Base-by-base conservation (phyloP, 2,329 filamentous ascomycete genomes). In the Aspergillus latus region DNA sequence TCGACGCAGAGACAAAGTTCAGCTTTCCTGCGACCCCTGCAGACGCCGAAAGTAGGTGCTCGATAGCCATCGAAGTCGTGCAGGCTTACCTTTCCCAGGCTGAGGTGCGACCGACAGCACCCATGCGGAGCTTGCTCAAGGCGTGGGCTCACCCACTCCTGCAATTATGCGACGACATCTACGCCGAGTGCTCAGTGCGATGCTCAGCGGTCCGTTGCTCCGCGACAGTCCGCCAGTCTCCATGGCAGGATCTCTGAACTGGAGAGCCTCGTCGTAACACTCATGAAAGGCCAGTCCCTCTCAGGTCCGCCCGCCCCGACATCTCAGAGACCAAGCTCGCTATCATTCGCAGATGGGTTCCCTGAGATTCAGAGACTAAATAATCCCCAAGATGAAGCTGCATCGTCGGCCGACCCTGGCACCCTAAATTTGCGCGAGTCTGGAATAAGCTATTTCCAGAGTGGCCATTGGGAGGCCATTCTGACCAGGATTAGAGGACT, bases 31-130 rank as follows among this genome's bases (percentile, higher is more conserved):
- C 15, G 45, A 37, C 30, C 45, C 45, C 21, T 48, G 45, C 30
- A 48, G 45, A n/a, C 45, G 36, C 32, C 45, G 45, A 13, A 48
- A 48, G 45, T 48, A 48, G 29, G 45, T 48, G 30, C 45, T 48
- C 30, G 2, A 34, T 48, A 13, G 30, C 30, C n/a, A 48, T 28
- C 29, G 15, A 46, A 21, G 44, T 16, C 29, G 28, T 34, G 44
- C 29, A 21, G 13, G 28, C 29, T 32, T 47, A 47, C 29, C 44
- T 16, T 21, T 47, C 13, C 29, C 29, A 47, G 21, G 21, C 21
- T 21, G 21, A 21, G 21, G 21, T 21, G 21, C 21, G 21, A 21
- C 21, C 21, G 21, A 21, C 21, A 21, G 21, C 21, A 21, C 21
- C 21, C 21, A 21, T 21, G 21, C 21, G 21, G 21, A 21, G 21